Evolutionary conservation across 1,139 yeast species (phyloP).

Genomic region (Candida labiduridarum): DNA sequence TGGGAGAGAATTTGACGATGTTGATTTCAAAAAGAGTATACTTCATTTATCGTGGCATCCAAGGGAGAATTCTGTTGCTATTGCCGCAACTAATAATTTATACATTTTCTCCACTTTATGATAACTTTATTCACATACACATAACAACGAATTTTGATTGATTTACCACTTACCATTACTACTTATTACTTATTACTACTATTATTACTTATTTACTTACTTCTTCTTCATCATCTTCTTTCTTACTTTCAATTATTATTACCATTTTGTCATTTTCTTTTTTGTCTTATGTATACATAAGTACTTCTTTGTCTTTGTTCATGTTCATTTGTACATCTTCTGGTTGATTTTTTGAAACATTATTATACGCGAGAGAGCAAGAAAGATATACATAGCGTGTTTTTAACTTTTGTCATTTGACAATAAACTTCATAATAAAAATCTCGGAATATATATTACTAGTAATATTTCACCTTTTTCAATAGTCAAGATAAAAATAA

Average conservation of each 20-base stretch:
- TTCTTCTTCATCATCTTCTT: neutral
- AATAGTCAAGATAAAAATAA: neutral
- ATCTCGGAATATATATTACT: slow-evolving; percentile 6
- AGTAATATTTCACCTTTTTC: neutral
- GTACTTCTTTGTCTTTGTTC: neutral
- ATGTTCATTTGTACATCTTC: neutral
- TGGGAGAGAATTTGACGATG: slow-evolving; percentile 69
- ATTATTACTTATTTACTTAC: neutral
- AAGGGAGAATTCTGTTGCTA: slow-evolving; percentile 91
- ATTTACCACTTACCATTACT: neutral
- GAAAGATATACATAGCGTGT: neutral
- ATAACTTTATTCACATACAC: slow-evolving; percentile 7
- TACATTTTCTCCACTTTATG: slow-evolving; percentile 74
- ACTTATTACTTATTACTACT: neutral
- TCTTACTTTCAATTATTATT: neutral
- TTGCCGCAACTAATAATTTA: slow-evolving; percentile 96
- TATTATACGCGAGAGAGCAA: neutral
- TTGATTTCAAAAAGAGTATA: slow-evolving; percentile 93
- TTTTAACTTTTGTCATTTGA: neutral
- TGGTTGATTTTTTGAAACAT: neutral
- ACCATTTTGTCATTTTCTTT: neutral
- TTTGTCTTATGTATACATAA: slow-evolving; percentile 1
- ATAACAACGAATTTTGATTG: slow-evolving; percentile 2
- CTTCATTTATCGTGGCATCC: slow-evolving; percentile 99
- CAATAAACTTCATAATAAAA: neutral